phyloP scores from a whole-genome alignment of 2,329 filamentous ascomycete genomes.

The Fusarium metavorans region DNA sequence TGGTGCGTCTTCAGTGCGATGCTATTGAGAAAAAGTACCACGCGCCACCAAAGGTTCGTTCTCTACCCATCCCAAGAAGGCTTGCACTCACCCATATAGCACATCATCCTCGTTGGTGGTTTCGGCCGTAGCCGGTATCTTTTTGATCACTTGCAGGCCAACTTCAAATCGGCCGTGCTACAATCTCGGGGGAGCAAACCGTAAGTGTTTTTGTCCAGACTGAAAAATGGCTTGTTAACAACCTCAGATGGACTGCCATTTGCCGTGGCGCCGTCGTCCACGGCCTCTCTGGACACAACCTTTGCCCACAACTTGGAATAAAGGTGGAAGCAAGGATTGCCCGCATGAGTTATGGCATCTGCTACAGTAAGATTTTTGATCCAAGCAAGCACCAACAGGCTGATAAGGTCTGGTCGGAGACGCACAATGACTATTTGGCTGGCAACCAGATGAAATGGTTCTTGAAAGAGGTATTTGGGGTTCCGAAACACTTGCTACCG shows the following conservation, averaged over 20 bases:
- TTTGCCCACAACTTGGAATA: background rate
- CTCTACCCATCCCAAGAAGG: background rate
- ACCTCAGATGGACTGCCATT: slow-evolving; percentile 50
- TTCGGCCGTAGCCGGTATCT: slow-evolving; percentile 52
- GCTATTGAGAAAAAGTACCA: slow-evolving; percentile 29
- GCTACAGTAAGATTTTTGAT: no score
- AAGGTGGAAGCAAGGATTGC: slow-evolving; percentile 42
- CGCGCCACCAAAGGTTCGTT: slow-evolving; percentile 42
- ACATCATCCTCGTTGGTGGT: slow-evolving; percentile 54
- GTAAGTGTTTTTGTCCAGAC: slow-evolving; percentile 41
- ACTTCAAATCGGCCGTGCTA: slow-evolving; percentile 38
- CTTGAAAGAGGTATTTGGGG: no score
- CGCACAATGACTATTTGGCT: no score
- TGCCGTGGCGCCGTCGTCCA: slow-evolving; percentile 50
- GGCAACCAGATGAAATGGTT: no score
- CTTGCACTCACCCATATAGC: slow-evolving; percentile 38
- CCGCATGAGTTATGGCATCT: slow-evolving; percentile 45
- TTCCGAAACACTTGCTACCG: no score
- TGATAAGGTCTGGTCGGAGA: no score
- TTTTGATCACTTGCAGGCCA: slow-evolving; percentile 22
- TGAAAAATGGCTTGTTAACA: background rate
- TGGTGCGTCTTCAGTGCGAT: slow-evolving; percentile 44
- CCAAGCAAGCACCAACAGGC: no score
- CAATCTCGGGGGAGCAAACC: slow-evolving; percentile 48
- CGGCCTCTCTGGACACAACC: slow-evolving; percentile 20